These are phyloP conservation scores for Parathielavia hyrcaniae DNA, from an alignment of 495 filamentous ascomycete genomes.

Conservation along the genomic window DNA sequence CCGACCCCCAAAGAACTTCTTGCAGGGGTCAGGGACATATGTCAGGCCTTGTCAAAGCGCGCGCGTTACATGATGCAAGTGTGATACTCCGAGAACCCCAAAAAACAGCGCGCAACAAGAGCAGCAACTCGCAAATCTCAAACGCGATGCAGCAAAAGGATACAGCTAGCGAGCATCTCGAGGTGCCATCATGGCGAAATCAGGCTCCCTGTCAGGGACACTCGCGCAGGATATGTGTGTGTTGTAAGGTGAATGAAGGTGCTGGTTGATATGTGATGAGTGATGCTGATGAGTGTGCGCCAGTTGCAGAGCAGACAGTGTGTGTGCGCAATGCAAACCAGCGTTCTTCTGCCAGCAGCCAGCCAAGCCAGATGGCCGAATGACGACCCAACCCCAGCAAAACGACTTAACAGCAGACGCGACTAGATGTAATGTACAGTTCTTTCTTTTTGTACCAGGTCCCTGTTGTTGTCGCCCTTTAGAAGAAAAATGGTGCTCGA, in stretches of 20 bases:
- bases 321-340: conserved; percentile 25
- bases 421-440: conserved; percentile 40
- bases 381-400: conserved; percentile 38
- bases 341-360: conserved; percentile 33
- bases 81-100: conserved; percentile 31
- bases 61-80: conserved; percentile 25
- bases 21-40: not conserved
- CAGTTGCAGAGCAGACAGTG: conserved; percentile 22
- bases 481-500: conserved; percentile 29
- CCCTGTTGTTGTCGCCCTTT: conserved; percentile 34
- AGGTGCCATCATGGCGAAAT: conserved; percentile 20
- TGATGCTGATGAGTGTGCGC: conserved; percentile 31
- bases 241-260: conserved; percentile 29
- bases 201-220: conserved; percentile 20
- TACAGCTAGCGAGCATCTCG: conserved; percentile 17
- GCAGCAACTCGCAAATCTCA: conserved; percentile 28
- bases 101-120: conserved; percentile 27
- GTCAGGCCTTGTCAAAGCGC: conserved; percentile 3
- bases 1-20: not conserved
- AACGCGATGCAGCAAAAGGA: conserved; percentile 22
- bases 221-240: conserved; percentile 11
- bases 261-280: conserved; percentile 37
- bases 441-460: conserved; percentile 39
- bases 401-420: conserved; percentile 38
- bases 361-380: conserved; percentile 37